Evolutionary conservation across 2,329 filamentous ascomycete species (phyloP).

Genomic region (Epichloe elymi): DNA sequence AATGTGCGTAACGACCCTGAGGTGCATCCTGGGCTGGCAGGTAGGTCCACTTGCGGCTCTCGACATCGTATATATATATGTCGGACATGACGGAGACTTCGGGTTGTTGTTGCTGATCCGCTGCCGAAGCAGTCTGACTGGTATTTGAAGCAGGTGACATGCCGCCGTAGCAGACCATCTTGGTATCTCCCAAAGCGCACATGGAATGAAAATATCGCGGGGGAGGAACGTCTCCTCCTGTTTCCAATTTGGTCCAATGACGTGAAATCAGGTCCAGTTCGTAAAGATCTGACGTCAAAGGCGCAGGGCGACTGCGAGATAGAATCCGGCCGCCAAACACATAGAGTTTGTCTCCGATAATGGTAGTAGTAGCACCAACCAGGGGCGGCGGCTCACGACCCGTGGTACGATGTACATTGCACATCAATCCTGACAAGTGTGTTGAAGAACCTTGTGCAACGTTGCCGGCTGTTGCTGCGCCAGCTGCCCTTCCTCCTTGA

Average conservation of each 20-base stretch:
- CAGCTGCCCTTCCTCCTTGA: conserved; percentile 18
- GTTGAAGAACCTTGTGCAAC: conserved; percentile 36
- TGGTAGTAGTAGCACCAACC: conserved; percentile 89
- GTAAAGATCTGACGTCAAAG: conserved; percentile 81
- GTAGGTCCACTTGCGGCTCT: conserved; percentile 70
- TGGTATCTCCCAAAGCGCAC: conserved; percentile 84
- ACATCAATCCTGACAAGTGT: conserved; percentile 54
- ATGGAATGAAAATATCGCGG: conserved; percentile 96
- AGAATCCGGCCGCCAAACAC: conserved; percentile 88
- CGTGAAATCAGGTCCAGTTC: conserved; percentile 82
- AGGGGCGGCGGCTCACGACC: conserved; percentile 82
- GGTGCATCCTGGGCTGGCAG: conserved; percentile 70
- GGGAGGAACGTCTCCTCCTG: conserved; percentile 76
- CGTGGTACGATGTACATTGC: conserved; percentile 70
- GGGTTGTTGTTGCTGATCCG: conserved; percentile 39
- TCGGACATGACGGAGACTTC: conserved; percentile 97
- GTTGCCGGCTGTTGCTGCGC: conserved; percentile 21
- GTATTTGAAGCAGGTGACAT: conserved; percentile 65
- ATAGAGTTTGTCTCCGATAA: conserved; percentile 89
- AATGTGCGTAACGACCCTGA: conserved; percentile 92
- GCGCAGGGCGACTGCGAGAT: conserved; percentile 65
- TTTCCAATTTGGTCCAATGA: conserved; percentile 86
- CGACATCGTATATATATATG: conserved; percentile 87
- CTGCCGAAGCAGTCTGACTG: conserved; percentile 30
- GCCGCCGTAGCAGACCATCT: conserved; percentile 93